Evolutionary conservation across 2,329 filamentous ascomycete species (phyloP), one percentile per base, ranked within the genome.

Genomic region (Sarocladium brachiariae): DNA sequence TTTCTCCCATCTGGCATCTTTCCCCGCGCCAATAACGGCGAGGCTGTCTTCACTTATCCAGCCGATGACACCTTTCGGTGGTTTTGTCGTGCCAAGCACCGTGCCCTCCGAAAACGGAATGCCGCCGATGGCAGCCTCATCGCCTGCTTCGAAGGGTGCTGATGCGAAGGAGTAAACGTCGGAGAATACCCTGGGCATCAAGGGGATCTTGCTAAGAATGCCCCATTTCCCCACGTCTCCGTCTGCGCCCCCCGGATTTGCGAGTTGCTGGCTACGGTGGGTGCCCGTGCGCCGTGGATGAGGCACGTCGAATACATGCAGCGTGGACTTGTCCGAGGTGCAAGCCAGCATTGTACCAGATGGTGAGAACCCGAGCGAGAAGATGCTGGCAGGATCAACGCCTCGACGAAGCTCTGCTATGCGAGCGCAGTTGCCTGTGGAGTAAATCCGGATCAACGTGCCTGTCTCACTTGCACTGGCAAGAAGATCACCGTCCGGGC

Each of bases 261-360:
- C 53, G 3, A 61, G 53, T 21, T 67, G 56, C 53, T 65, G 61
- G 52, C 60, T 64, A 53, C 63, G 61, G 38, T 60, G 62, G 5
- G 43, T 57, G 6, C 63, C 58, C 3, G 67, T 64, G 55, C 69
- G 71, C 48, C 71, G 73, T 8, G 74, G 70, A 53, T 79, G 77
- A 3, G 86, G 85, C 1, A 96, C 76, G 61, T 97, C 90, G 63
- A 96, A 99, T 33, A 99, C 79, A 67, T 99, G 93, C 10, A 99
- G 75, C 1, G 91, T 99, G 5, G 89, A 91, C 69, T 97, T 99
- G 73, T 99, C 93, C 1, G 91, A 96, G 1, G 92, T 97, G 54
- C 90, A 92, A 23, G 93, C 93, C 10, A 97, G 77, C 62, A 90
- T 78, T 38, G 77, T 80, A 49, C 86, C 87, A 1, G 84, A 84